Conservation (phyloP, 352 stramenopile species). For the Aphanomyces invadans region DNA sequence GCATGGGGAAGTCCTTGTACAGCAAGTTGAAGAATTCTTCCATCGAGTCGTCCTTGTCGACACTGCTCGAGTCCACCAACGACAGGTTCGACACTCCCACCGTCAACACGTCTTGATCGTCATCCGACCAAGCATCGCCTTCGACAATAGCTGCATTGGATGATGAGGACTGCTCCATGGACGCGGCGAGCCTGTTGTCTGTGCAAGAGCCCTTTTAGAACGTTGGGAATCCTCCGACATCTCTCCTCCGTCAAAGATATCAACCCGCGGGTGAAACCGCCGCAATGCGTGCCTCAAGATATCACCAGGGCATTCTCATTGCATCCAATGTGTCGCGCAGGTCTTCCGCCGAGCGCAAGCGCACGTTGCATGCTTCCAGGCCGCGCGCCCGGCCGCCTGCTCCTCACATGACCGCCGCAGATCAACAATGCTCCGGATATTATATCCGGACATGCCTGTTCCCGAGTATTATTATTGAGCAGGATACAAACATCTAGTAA, state of each 20-base stretch:
- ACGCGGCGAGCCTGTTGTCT: too few relatives aligned
- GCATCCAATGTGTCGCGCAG: too few relatives aligned
- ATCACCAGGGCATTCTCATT: too few relatives aligned
- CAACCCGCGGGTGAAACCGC: background rate
- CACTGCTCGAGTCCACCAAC: background rate
- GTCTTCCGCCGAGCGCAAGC: too few relatives aligned
- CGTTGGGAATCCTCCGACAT: background rate
- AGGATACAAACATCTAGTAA: background rate
- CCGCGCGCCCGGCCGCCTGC: too few relatives aligned
- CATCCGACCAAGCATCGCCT: background rate
- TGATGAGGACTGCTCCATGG: background rate
- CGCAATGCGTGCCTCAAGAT: background rate
- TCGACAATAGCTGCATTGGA: background rate
- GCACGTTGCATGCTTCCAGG: too few relatives aligned
- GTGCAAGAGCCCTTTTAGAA: too few relatives aligned
- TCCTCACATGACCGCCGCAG: too few relatives aligned
- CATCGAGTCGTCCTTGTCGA: background rate
- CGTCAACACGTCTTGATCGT: background rate
- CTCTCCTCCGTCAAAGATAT: background rate
- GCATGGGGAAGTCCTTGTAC: slow-evolving; percentile 39
- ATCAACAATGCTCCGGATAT: too few relatives aligned
- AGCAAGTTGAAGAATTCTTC: slow-evolving; percentile 36
- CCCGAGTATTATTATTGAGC: background rate
- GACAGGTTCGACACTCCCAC: background rate
- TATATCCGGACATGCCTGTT: background rate